Evolutionary conservation across 495 filamentous ascomycete species (phyloP).

Genomic region (Hyaloscypha finlandica): DNA sequence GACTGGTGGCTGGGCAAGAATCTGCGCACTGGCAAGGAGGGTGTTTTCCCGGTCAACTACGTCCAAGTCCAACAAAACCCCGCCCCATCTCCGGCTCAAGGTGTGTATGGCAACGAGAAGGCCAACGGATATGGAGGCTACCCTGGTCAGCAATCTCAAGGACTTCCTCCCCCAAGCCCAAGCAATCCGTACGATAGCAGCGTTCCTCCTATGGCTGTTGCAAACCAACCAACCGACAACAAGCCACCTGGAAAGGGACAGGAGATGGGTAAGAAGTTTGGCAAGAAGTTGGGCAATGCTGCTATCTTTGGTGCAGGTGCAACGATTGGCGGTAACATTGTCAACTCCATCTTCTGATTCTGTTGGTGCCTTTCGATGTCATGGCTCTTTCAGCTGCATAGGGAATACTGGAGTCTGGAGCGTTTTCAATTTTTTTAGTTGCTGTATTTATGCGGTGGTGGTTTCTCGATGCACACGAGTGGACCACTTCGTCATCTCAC

Average conservation of each 20-base stretch:
- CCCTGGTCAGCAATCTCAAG: conserved; percentile 28
- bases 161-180: conserved; percentile 30
- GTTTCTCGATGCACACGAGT: too few species aligned
- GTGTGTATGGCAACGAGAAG: conserved; percentile 29
- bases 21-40: conserved; percentile 74
- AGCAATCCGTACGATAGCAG: conserved; percentile 50
- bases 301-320: conserved; percentile 83
- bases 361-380: background rate
- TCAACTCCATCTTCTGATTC: conserved; percentile 57
- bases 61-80: conserved; percentile 55
- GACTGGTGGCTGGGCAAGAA: conserved; percentile 97
- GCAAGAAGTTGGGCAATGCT: conserved; percentile 59
- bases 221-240: conserved; percentile 36
- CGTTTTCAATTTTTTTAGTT: too few species aligned
- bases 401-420: background rate
- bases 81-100: background rate
- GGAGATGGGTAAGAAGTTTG: conserved; percentile 70
- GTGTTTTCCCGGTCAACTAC: conserved; percentile 89
- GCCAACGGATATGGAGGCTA: conserved; percentile 10
- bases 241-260: conserved; percentile 48
- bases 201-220: conserved; percentile 53
- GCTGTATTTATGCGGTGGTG: too few species aligned
- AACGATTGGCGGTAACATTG: conserved; percentile 87
- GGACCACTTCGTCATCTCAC: too few species aligned
- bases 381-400: background rate